These are phyloP conservation scores for Hyaloscypha hepaticicola DNA, from an alignment of 495 filamentous ascomycete species.

Conservation along the genomic window DNA sequence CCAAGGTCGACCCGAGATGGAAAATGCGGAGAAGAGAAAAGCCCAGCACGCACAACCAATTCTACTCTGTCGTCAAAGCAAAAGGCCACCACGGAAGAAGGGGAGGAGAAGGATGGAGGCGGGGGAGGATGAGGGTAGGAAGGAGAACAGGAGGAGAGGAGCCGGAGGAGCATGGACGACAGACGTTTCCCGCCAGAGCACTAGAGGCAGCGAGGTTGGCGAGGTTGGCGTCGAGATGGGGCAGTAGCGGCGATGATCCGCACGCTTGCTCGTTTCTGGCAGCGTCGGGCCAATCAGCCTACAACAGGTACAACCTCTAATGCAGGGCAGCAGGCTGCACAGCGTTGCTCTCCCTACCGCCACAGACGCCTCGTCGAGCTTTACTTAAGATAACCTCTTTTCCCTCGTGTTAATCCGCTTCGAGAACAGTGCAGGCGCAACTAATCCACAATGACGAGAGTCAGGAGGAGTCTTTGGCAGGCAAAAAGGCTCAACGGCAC, in stretches of 20 bases:
- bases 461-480: neutral
- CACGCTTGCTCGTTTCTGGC: neutral
- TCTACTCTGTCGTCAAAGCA: conserved; percentile 2
- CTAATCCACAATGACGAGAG: neutral
- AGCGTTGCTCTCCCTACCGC: neutral
- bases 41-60: neutral
- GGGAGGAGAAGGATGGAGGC: conserved; percentile 24
- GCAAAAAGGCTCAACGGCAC: neutral
- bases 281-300: neutral
- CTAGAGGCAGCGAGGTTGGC: neutral
- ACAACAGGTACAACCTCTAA: neutral
- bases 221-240: neutral
- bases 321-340: neutral
- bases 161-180: conserved; percentile 4
- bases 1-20: neutral
- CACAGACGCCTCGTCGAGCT: neutral
- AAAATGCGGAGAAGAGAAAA: conserved; percentile 1
- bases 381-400: neutral
- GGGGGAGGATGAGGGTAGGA: conserved; percentile 24
- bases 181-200: neutral
- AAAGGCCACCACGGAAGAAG: conserved; percentile 11
- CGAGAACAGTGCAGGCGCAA: neutral
- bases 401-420: neutral
- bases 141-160: conserved; percentile 27
- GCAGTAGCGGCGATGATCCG: neutral